A percentile compares a stretch with the other conserved stretches of the same genome.
Conservation (phyloP, 2,329 filamentous ascomycete genomes). For the Hirsutella minnesotensis region DNA sequence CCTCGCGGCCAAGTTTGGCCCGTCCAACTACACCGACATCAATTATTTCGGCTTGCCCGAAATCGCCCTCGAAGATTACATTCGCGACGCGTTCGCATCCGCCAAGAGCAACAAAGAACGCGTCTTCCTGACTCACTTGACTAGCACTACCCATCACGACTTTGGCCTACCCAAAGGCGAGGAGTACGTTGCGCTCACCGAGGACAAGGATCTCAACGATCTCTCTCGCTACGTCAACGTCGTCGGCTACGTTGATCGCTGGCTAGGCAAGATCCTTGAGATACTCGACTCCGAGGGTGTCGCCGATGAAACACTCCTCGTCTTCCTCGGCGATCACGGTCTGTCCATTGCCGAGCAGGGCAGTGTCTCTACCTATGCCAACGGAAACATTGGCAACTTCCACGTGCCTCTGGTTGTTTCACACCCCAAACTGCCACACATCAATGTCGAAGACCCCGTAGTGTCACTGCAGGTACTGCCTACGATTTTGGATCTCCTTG, state of each 20-base stretch:
- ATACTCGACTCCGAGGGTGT: conserved; percentile 17
- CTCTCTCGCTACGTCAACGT: conserved; percentile 21
- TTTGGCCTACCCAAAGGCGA: conserved; percentile 17
- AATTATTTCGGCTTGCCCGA: conserved; percentile 23
- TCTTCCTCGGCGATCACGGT: conserved; percentile 21
- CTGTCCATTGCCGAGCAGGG: conserved; percentile 19
- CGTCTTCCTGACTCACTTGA: conserved; percentile 21
- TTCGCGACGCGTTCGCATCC: conserved; percentile 16
- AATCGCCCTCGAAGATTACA: conserved; percentile 16
- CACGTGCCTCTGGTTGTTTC: conserved; percentile 21
- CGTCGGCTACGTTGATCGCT: conserved; percentile 18
- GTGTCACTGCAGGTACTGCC: conserved; percentile 20
- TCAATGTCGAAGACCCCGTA: conserved; percentile 19
- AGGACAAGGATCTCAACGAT: conserved; percentile 12
- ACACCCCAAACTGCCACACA: conserved; percentile 19
- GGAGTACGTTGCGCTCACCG: conserved; percentile 13
- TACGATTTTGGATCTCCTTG: conserved; percentile 21
- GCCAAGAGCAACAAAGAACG: conserved; percentile 18
- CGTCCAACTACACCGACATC: conserved; percentile 15
- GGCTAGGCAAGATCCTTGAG: conserved; percentile 19
- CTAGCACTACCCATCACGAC: conserved; percentile 23
- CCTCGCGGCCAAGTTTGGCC: conserved; percentile 15
- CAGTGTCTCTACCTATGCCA: conserved; percentile 19
- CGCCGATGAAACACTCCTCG: conserved; percentile 18
- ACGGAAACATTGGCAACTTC: conserved; percentile 20